phyloP scores from a whole-genome alignment of 768 basidiomycete genomes.

The Serendipita indica region DNA sequence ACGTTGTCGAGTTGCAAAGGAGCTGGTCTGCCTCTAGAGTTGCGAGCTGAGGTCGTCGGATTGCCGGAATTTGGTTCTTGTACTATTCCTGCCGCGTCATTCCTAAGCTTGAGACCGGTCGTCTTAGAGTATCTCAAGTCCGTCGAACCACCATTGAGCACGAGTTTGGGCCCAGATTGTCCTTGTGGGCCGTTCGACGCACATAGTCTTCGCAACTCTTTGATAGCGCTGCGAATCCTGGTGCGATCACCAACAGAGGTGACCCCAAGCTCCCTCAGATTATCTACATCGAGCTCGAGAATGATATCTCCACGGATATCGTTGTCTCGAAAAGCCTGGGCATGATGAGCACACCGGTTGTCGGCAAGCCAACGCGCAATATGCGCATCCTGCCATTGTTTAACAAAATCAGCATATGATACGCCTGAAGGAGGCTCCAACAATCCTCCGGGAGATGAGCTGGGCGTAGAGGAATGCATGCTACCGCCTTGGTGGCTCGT shows the following conservation, averaged over 20 bases:
- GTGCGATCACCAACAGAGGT: slow-evolving; percentile 82
- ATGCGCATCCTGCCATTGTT: slow-evolving; percentile 54
- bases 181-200: slow-evolving; percentile 6
- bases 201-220: slow-evolving; percentile 51
- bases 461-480: not conserved
- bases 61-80: not conserved
- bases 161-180: not conserved
- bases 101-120: slow-evolving; percentile 9
- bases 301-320: slow-evolving; percentile 89
- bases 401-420: slow-evolving; percentile 45
- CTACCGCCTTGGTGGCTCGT: not conserved
- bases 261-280: slow-evolving; percentile 83
- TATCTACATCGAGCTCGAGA: slow-evolving; percentile 76
- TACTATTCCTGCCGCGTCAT: slow-evolving; percentile 11
- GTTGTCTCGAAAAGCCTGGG: slow-evolving; percentile 57
- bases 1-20: slow-evolving; percentile 57
- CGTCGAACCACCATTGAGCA: not conserved
- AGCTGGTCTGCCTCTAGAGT: slow-evolving; percentile 47
- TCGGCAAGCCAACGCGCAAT: slow-evolving; percentile 67
- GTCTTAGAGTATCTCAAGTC: not conserved
- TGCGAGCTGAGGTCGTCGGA: not conserved
- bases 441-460: not conserved
- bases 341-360: slow-evolving; percentile 56
- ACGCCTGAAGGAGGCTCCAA: slow-evolving; percentile 45
- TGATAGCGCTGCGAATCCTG: slow-evolving; percentile 73